Base-by-base conservation (phyloP, 1,284 basidiomycete species). In the Pascua guehoae region DNA sequence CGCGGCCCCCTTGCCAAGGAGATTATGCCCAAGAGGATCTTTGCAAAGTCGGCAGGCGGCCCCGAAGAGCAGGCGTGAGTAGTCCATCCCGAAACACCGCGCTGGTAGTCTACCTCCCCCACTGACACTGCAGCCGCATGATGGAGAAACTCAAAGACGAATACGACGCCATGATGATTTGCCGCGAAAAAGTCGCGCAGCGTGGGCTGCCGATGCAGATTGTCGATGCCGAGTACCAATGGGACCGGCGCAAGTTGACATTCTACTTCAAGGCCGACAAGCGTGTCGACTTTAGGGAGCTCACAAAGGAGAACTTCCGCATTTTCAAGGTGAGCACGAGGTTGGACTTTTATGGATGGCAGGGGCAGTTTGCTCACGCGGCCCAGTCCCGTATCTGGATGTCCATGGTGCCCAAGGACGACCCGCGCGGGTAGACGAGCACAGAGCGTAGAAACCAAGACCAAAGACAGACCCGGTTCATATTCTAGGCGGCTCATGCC, bases 131-230 rank as follows among this genome's bases (percentile, higher is more conserved):
- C 62, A 91, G 89, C 70, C 76, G 87, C 53, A 80, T 96, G 65
- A 80, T 85, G 40, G 80, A 85, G 49, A 96, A 96, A 79, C 81
- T 86, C 57, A 87, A 89, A 68, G 95, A 98, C 73, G 95, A 98
- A 76, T 80, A 86, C 58, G 92, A 95, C 75, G 95, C 95, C 16
- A 79, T 98, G 56, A 86, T 89, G 70, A 80, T 98, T 57, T 96
- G 94, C 69, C 85, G 91, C 72, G 88, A 83, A 59, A 97, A 98
- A 75, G 93, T 96, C 14, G 81, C 85, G 50, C 89, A 91, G 76
- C 89, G 91, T 79, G 90, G 92, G 70, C 79, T 98, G 69, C 92
- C 93, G 15, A 98, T 98, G 95, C 90, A 94, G 77, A 92, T 98
- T 57, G 87, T 96, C 56, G 93, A 96, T 73, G 94, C 93, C 38